phyloP scores from a whole-genome alignment of 345 rosid species.

The Sisymbrium altissimum region DNA sequence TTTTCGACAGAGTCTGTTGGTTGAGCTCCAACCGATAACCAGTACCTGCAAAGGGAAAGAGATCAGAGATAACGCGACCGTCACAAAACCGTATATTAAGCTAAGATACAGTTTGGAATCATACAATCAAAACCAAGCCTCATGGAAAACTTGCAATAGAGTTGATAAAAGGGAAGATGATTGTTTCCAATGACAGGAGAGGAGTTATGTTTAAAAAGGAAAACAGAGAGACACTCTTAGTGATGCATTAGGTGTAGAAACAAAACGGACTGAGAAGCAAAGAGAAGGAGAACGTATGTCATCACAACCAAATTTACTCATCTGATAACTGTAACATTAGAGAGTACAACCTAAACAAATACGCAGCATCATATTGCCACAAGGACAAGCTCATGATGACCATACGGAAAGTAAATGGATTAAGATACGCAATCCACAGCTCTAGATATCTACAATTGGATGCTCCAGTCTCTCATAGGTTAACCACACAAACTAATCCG shows the following conservation, averaged over 20 bases:
- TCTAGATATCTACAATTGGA: background rate
- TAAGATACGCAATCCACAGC: background rate
- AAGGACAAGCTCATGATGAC: background rate
- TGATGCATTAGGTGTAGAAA: background rate
- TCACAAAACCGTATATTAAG: background rate
- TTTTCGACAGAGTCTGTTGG: slow-evolving; percentile 76
- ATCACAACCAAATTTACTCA: background rate
- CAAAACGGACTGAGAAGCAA: too few species aligned
- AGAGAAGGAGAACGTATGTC: background rate
- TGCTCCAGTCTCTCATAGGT: too few species aligned
- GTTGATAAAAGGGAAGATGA: background rate
- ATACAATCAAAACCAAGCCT: background rate
- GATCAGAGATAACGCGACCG: background rate
- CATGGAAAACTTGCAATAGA: background rate
- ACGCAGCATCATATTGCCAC: background rate
- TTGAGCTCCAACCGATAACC: slow-evolving; percentile 97
- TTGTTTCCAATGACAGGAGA: background rate
- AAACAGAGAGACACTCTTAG: background rate
- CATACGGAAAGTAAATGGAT: background rate
- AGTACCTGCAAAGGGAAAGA: slow-evolving; percentile 51
- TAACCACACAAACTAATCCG: background rate
- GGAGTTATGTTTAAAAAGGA: background rate
- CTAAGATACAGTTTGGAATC: background rate
- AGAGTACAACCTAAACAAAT: background rate
- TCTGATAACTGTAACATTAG: background rate